Base-by-base conservation (phyloP, 2,329 filamentous ascomycete genomes). In the Nothomitra cinnamomea region DNA sequence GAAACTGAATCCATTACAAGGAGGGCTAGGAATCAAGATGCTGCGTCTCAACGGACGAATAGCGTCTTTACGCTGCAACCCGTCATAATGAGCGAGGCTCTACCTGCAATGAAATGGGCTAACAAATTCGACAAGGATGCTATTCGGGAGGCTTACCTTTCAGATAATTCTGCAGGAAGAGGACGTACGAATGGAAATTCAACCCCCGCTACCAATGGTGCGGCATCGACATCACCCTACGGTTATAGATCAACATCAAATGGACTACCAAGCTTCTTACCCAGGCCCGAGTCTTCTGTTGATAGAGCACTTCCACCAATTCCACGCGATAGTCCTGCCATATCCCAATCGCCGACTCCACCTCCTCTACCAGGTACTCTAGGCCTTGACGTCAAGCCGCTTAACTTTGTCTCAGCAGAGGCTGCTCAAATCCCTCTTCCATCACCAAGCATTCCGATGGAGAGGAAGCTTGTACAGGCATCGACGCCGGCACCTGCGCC, bases 81-180 rank as follows among this genome's bases (percentile, higher is more conserved):
- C 1, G 77, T 81, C 53, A 83, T 96, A 57, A 75, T 89, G 62
- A 87, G 76, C 53, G 92, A 95, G 65, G 90, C 89, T 17, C 92
- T 85, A 7, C 85, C 88, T 22, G 92, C 92, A 1, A 83, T 98
- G 82, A 94, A 95, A 67, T 98, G 92, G 92, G 87, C 90, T 32
- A 90, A 76, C 66, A 88, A 88, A 61, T 96, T 95, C 64, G 92
- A 96, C 68, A 94, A 92, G 68, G 82, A 92, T 61, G 75, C 83
- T 6, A 83, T 94, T 57, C 82, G 88, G 53, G 81, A 87, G 58
- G 81, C 86, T n/a, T 96, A 96, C 66, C 74, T 96, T 52, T 78
- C 52, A 52, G 36, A 52, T 22, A 52, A 36, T 32, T 52, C 35
- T 10, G 50, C 50, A 15, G 50, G 50, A 41, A 52, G 28, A 36